Conservation (phyloP, 306 rosid species). For the Cajanus cajan region DNA sequence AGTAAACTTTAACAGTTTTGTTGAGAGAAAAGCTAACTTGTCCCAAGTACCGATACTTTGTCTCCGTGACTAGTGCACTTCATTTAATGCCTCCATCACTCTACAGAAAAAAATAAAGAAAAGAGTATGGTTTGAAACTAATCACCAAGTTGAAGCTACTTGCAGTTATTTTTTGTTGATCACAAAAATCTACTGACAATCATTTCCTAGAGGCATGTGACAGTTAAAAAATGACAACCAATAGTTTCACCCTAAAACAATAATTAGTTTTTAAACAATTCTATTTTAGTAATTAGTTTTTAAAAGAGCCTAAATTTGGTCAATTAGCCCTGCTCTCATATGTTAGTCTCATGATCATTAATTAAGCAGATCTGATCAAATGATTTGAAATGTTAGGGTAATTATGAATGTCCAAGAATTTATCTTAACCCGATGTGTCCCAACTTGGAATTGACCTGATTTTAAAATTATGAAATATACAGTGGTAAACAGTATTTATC, state of each 20-base stretch:
- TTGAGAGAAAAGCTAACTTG: background rate
- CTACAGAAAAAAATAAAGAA: background rate
- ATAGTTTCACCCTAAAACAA: too few relatives aligned
- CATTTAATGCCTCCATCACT: background rate
- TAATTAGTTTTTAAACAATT: too few relatives aligned
- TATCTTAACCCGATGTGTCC: slow-evolving; percentile 35
- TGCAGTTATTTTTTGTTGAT: too few relatives aligned
- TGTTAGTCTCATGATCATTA: slow-evolving; percentile 28
- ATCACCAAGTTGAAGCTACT: too few relatives aligned
- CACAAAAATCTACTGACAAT: too few relatives aligned
- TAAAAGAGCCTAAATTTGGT: too few relatives aligned
- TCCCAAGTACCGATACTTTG: slow-evolving; percentile 23
- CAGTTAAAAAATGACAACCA: too few relatives aligned
- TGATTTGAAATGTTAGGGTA: slow-evolving; percentile 41
- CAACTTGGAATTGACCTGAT: slow-evolving; percentile 57
- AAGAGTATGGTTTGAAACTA: background rate
- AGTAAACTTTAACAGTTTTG: background rate
- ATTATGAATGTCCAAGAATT: slow-evolving; percentile 48
- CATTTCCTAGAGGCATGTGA: too few relatives aligned
- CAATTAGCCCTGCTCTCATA: background rate
- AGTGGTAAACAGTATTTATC: background rate
- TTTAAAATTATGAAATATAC: slow-evolving; percentile 32
- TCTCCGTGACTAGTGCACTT: background rate
- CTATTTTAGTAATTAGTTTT: too few relatives aligned
- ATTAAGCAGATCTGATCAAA: slow-evolving; percentile 33